These are phyloP conservation scores for Saccharomycopsis fibuligera DNA, from an alignment of 805 yeast species.

Conservation along the genomic window DNA sequence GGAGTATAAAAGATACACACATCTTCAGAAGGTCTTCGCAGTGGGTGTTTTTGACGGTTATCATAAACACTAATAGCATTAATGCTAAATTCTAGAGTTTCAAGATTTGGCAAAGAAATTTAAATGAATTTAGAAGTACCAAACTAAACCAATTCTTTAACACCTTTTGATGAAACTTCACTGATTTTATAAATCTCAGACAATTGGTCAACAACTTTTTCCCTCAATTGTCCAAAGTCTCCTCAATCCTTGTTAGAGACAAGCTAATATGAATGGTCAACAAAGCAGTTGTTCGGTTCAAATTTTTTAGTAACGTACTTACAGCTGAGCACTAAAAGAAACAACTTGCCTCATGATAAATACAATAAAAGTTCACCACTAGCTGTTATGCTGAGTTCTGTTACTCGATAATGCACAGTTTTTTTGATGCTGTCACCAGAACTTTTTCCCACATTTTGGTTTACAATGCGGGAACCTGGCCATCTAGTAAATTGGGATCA, in stretches of 20 bases:
- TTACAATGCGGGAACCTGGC: constrained; percentile 40
- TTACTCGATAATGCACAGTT: constrained; percentile 43
- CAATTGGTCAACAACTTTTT: constrained; percentile 41
- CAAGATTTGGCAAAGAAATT: constrained; percentile 31
- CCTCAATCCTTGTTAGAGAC: constrained; percentile 42
- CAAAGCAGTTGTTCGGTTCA: too few relatives aligned
- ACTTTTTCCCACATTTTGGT: constrained; percentile 41
- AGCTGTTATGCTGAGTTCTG: constrained; percentile 47
- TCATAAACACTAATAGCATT: constrained; percentile 41
- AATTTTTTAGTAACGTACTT: too few relatives aligned
- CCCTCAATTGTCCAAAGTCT: constrained; percentile 37
- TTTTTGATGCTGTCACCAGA: constrained; percentile 44
- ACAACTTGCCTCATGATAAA: constrained; percentile 12
- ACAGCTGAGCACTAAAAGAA: constrained; percentile 31
- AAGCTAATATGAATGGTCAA: constrained; percentile 40
- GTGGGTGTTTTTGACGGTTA: constrained; percentile 33
- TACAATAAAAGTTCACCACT: constrained; percentile 35
- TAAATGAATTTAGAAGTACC: constrained; percentile 45
- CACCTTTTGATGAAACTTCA: constrained; percentile 34
- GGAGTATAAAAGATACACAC: constrained; percentile 40
- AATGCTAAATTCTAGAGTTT: constrained; percentile 26
- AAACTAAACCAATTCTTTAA: constrained; percentile 40
- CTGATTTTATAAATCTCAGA: constrained; percentile 37
- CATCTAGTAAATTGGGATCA: constrained; percentile 36
- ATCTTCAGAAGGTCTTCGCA: constrained; percentile 37